These are phyloP conservation scores for Mortierella sp. DNA, from an alignment of 371 early-diverging fungal species.

Conservation along the genomic window DNA sequence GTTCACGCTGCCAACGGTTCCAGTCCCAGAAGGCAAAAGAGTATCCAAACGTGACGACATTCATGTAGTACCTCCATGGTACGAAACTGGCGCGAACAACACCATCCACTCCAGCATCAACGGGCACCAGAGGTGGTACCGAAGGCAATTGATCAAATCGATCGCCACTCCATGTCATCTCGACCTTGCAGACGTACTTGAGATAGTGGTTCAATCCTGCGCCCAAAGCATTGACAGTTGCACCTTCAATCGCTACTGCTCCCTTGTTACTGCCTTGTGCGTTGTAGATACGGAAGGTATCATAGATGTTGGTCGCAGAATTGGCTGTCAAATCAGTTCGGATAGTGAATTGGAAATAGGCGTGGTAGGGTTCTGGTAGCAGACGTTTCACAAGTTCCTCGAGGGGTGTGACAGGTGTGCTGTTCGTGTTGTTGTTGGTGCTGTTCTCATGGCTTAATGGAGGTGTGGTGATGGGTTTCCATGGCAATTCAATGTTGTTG, in stretches of 20 bases:
- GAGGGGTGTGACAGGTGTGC: slow-evolving; percentile 5
- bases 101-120: neutral
- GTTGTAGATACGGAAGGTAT: slow-evolving; percentile 43
- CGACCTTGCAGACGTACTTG: slow-evolving; percentile 46
- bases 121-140: slow-evolving; percentile 24
- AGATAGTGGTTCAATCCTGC: slow-evolving; percentile 54
- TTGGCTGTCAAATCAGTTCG: slow-evolving; percentile 17
- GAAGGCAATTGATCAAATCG: slow-evolving; percentile 37
- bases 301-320: slow-evolving; percentile 44
- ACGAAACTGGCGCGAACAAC: slow-evolving; percentile 52
- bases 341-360: slow-evolving; percentile 32
- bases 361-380: slow-evolving; percentile 36
- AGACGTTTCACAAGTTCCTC: slow-evolving; percentile 37
- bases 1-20: slow-evolving; percentile 55
- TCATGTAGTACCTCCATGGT: slow-evolving; percentile 58
- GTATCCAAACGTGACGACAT: slow-evolving; percentile 57
- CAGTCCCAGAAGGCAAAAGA: slow-evolving; percentile 59
- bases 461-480: neutral
- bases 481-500: too few species aligned
- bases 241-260: slow-evolving; percentile 31
- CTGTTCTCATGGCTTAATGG: neutral
- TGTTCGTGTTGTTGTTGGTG: neutral
- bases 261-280: neutral
- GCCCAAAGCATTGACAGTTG: slow-evolving; percentile 31
- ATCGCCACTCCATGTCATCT: slow-evolving; percentile 55